Conservation (phyloP, 441 rosid genomes). For the Erodium trifolium region DNA sequence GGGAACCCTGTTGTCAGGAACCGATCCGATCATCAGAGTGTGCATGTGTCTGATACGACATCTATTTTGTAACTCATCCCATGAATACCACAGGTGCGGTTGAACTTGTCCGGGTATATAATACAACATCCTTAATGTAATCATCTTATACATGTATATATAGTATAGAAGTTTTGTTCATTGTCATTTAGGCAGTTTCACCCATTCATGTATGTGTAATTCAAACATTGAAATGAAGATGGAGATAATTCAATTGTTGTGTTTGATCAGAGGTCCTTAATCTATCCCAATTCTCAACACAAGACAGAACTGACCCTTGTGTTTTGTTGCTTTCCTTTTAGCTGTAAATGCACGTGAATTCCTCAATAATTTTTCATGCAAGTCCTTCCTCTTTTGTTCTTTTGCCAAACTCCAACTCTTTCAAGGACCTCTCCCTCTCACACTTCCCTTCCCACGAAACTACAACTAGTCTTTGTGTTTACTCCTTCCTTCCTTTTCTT, state of each 20-base stretch:
- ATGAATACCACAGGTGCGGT: background rate
- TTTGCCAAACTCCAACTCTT: conserved; percentile 58
- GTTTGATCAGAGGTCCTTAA: too few relatives aligned
- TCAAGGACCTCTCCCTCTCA: conserved; percentile 35
- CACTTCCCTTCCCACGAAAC: background rate
- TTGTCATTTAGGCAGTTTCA: too few relatives aligned
- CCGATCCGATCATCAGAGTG: conserved; percentile 30
- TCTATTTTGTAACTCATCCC: conserved; percentile 22
- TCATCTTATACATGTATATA: conserved; percentile 14
- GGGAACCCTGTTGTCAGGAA: conserved; percentile 61
- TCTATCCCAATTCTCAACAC: conserved; percentile 7
- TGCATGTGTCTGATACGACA: conserved; percentile 48
- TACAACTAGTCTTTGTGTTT: too few relatives aligned
- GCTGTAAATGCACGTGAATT: conserved; percentile 57
- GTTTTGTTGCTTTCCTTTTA: background rate
- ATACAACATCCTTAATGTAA: too few relatives aligned
- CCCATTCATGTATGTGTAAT: background rate
- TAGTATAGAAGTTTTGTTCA: conserved; percentile 7
- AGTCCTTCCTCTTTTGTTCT: conserved; percentile 62
- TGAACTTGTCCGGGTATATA: background rate
- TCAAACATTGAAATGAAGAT: background rate
- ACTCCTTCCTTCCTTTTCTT: conserved; percentile 3
- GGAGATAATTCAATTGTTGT: background rate
- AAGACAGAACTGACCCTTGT: background rate
- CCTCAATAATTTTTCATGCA: conserved; percentile 78